Base-by-base conservation (phyloP, 208 protist genomes). In the Trypanosoma avium region DNA sequence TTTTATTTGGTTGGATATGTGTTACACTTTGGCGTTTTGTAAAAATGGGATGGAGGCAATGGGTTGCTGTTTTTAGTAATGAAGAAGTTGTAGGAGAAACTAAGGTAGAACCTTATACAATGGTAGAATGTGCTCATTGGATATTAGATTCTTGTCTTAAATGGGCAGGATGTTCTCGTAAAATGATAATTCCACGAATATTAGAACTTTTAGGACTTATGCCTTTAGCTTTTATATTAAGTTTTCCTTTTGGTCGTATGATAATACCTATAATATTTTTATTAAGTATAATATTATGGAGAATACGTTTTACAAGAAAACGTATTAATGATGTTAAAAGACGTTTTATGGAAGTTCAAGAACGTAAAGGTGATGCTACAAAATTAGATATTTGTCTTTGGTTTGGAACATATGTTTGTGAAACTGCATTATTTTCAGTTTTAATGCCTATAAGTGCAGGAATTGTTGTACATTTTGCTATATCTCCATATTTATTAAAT, bases 271-370 rank as follows among this genome's bases (percentile, higher is more conserved):
- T 73, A 7, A 59, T 47, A 3, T 43, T 75, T 4, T 17, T 69
- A 0, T 32, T 67, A 3, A 27, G 68, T 19, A 45, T 66, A 1
- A 36, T 76, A 2, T 40, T 60, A 24, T 77, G 79, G 79, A 73
- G 79, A 13, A 65, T 46, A 38, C 26, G 33, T 15, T 67, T 77
- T 42, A 47, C 66, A 21, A 59, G 71, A 29, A 79, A 84, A 60
- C 47, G 58, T 2, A 61, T 92, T 32, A 24, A 40, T 12, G 55
- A 80, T 29, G 33, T 52, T 13, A 67, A 48, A 47, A 69, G 67
- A 15, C 82, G 86, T 15, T 84, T 79, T 55, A 56, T 75, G 5
- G 86, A 93, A 63, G 78, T 81, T 17, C 61, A 67, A 19, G 79
- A 70, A 12, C 67, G 72, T 1, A 70, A 80, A 38, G 33, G 29